Conservation (phyloP, 805 yeast genomes). For the Metahyphopichia silvanorum region DNA sequence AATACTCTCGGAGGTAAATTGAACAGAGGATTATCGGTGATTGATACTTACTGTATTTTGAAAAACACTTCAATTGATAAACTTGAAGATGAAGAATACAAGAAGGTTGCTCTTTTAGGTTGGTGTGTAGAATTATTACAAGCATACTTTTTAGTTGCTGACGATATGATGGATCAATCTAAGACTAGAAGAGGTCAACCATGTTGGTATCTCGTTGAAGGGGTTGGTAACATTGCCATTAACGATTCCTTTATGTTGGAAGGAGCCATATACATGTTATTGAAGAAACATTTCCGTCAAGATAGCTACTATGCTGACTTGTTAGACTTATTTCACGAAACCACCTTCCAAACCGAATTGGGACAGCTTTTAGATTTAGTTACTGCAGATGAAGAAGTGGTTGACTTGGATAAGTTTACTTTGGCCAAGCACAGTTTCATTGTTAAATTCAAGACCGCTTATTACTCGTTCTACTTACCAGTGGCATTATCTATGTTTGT, state of each 20-base stretch:
- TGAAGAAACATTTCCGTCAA: slow-evolving; percentile 82
- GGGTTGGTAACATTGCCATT: slow-evolving; percentile 90
- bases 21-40: slow-evolving; percentile 93
- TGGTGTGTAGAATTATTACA: slow-evolving; percentile 95
- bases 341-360: slow-evolving; percentile 94
- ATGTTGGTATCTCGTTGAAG: slow-evolving; percentile 86
- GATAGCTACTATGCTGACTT: slow-evolving; percentile 86
- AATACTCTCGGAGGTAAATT: slow-evolving; percentile 96
- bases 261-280: slow-evolving; percentile 83
- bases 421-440: slow-evolving; percentile 90
- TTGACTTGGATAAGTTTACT: slow-evolving; percentile 83
- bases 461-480: slow-evolving; percentile 94
- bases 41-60: slow-evolving; percentile 84
- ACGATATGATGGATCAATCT: slow-evolving; percentile 97
- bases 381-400: slow-evolving; percentile 95
- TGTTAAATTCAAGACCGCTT: slow-evolving; percentile 95
- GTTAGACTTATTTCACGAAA: slow-evolving; percentile 93
- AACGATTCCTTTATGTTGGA: slow-evolving; percentile 97
- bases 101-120: slow-evolving; percentile 83
- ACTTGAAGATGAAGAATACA: slow-evolving; percentile 66
- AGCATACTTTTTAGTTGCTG: slow-evolving; percentile 96
- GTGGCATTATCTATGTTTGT: slow-evolving; percentile 95
- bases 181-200: slow-evolving; percentile 98
- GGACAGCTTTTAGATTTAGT: slow-evolving; percentile 94
- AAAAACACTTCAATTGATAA: slow-evolving; percentile 59